Evolutionary conservation across 2,329 filamentous ascomycete genomes (phyloP).

Genomic region (Pseudogymnoascus sp.): DNA sequence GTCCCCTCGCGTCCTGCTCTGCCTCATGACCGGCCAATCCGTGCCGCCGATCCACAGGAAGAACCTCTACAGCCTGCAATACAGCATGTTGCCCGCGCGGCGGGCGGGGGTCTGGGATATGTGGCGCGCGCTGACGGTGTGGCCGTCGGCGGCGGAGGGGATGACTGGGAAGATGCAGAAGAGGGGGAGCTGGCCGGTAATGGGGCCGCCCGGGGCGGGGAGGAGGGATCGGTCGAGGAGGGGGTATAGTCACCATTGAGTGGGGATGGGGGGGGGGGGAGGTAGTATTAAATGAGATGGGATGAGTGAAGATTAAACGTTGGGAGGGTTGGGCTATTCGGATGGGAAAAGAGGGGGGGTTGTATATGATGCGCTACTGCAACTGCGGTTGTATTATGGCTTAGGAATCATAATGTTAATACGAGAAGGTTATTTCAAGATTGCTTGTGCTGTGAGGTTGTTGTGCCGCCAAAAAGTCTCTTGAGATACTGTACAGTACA

Average conservation of each 20-base stretch:
- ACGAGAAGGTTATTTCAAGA: neutral
- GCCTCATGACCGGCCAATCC: slow-evolving; percentile 81
- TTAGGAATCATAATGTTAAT: neutral
- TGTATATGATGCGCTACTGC: neutral
- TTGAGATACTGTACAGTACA: too few relatives aligned
- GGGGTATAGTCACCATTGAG: slow-evolving; percentile 1
- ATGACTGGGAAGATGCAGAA: slow-evolving; percentile 10
- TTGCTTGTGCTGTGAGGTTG: too few relatives aligned
- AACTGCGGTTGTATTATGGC: neutral
- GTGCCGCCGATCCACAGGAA: slow-evolving; percentile 92
- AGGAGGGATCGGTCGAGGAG: slow-evolving; percentile 10
- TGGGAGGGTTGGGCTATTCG: neutral
- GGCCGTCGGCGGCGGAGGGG: neutral
- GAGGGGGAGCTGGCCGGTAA: neutral
- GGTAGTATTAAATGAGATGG: slow-evolving; percentile 13
- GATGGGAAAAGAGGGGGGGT: neutral
- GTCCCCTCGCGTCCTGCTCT: slow-evolving; percentile 77
- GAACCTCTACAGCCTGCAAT: slow-evolving; percentile 92
- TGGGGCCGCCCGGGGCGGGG: slow-evolving; percentile 11
- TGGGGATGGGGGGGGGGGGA: slow-evolving; percentile 10
- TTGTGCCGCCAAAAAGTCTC: too few relatives aligned
- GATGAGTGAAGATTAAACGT: slow-evolving; percentile 17
- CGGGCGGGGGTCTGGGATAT: slow-evolving; percentile 76
- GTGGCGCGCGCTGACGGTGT: slow-evolving; percentile 46
- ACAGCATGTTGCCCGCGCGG: slow-evolving; percentile 87